phyloP scores from a whole-genome alignment of 129 eudicot genomes.

The Sambucus nigra region DNA sequence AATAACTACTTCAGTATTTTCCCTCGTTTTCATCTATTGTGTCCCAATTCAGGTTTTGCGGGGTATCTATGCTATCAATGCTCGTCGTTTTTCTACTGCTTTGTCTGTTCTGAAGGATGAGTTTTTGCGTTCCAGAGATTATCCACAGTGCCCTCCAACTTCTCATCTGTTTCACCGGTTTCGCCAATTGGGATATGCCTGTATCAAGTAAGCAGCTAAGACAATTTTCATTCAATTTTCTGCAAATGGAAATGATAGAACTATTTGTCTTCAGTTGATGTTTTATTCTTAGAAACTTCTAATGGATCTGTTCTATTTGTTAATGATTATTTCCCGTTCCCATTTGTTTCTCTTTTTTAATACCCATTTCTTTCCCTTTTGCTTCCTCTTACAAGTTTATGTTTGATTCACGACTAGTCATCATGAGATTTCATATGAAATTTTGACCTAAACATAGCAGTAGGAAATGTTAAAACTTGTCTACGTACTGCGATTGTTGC shows the following conservation, averaged over 20 bases:
- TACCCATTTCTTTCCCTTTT: too few relatives aligned
- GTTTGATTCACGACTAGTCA: too few relatives aligned
- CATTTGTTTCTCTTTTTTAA: too few relatives aligned
- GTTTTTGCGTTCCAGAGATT: conserved; percentile 95
- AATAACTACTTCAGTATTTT: neutral
- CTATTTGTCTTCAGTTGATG: conserved; percentile 1
- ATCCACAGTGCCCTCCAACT: conserved; percentile 97
- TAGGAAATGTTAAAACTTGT: too few relatives aligned
- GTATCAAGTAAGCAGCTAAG: conserved; percentile 59
- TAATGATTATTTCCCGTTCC: neutral
- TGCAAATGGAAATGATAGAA: neutral
- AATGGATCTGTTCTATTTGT: neutral
- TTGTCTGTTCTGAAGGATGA: conserved; percentile 92
- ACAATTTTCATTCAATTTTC: neutral
- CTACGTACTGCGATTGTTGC: too few relatives aligned
- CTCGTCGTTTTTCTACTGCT: conserved; percentile 94
- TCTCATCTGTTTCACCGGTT: conserved; percentile 92
- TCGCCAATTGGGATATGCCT: conserved; percentile 93
- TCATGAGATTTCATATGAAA: too few relatives aligned
- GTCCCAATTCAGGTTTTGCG: conserved; percentile 50
- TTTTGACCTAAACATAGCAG: too few relatives aligned
- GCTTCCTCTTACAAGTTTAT: too few relatives aligned
- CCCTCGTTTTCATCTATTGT: neutral
- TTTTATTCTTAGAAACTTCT: neutral
- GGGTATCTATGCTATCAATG: conserved; percentile 86